Conservation (phyloP, 495 filamentous ascomycete genomes). For the Penicillium cosmopolitanum region DNA sequence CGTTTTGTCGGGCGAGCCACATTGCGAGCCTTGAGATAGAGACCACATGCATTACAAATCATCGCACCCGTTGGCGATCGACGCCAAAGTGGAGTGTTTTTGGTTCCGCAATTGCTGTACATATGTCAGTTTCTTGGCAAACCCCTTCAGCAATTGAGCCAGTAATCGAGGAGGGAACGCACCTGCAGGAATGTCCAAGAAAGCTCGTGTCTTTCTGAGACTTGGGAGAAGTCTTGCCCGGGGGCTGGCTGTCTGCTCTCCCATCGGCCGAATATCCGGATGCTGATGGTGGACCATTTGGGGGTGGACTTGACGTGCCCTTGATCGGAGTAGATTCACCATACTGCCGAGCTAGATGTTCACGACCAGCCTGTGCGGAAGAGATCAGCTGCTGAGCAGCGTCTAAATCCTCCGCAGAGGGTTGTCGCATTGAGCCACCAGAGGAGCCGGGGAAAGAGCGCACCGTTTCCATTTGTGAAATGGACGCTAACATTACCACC, state of each 20-base stretch:
- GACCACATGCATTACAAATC: conserved; percentile 97
- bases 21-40: conserved; percentile 94
- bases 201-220: conserved; percentile 46
- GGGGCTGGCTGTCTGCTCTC: conserved; percentile 18
- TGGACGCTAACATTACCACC: conserved; percentile 47
- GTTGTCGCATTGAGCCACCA: conserved; percentile 41
- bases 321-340: conserved; percentile 25
- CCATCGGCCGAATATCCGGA: conserved; percentile 18
- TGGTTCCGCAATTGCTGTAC: conserved; percentile 89
- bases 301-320: conserved; percentile 16
- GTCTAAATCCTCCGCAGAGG: conserved; percentile 50
- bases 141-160: not conserved
- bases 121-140: conserved; percentile 5
- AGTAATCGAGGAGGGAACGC: conserved; percentile 17
- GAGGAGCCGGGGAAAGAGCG: conserved; percentile 40
- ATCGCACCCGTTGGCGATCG: conserved; percentile 89
- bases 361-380: conserved; percentile 48
- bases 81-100: conserved; percentile 91
- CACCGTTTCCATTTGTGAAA: conserved; percentile 47
- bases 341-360: conserved; percentile 38
- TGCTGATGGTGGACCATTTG: conserved; percentile 11
- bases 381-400: conserved; percentile 53
- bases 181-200: conserved; percentile 61
- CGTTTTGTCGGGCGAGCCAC: conserved; percentile 85
- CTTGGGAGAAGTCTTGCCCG: conserved; percentile 39